A percentile compares a stretch with the other conserved stretches of the same genome.
Conservation (phyloP, 2,329 filamentous ascomycete genomes). For the Claviceps sp. region DNA sequence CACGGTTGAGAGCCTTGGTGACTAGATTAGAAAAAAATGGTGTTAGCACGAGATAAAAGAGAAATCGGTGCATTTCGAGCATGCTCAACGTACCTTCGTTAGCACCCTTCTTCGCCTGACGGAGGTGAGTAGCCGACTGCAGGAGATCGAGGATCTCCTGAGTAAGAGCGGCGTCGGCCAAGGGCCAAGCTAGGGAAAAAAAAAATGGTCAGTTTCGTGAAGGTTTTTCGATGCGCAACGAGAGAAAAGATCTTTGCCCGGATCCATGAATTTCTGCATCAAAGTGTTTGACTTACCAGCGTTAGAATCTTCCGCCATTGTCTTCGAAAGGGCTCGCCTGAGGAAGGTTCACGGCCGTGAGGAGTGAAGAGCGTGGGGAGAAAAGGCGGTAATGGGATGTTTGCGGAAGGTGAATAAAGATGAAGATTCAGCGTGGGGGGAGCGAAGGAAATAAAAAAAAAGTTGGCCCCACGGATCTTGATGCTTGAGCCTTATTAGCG, state of each 20-base stretch:
- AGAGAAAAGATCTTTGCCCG: not conserved
- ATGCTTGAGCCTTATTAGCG: not conserved
- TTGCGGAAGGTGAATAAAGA: not conserved
- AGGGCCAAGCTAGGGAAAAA: slow-evolving; percentile 46
- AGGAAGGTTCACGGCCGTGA: slow-evolving; percentile 44
- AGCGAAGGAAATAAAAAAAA: slow-evolving; percentile 2
- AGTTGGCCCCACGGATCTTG: not conserved
- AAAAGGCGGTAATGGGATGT: not conserved
- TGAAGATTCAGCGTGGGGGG: slow-evolving; percentile 1
- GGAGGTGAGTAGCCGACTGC: slow-evolving; percentile 52
- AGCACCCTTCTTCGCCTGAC: slow-evolving; percentile 79
- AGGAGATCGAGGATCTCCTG: slow-evolving; percentile 75
- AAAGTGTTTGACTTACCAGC: slow-evolving; percentile 9
- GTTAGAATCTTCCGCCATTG: slow-evolving; percentile 15
- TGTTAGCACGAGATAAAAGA: slow-evolving; percentile 1
- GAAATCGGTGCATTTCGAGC: not conserved
- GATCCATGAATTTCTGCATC: no score
- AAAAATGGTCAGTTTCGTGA: not conserved
- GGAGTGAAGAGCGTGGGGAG: slow-evolving; percentile 1
- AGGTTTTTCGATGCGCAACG: not conserved
- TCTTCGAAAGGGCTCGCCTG: slow-evolving; percentile 16
- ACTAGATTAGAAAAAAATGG: slow-evolving; percentile 13
- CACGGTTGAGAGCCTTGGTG: slow-evolving; percentile 83
- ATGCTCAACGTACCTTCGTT: slow-evolving; percentile 44
- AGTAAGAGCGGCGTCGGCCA: slow-evolving; percentile 60